Conservation (phyloP, 2,329 filamentous ascomycete genomes). For the Stachybotrys echinatus region DNA sequence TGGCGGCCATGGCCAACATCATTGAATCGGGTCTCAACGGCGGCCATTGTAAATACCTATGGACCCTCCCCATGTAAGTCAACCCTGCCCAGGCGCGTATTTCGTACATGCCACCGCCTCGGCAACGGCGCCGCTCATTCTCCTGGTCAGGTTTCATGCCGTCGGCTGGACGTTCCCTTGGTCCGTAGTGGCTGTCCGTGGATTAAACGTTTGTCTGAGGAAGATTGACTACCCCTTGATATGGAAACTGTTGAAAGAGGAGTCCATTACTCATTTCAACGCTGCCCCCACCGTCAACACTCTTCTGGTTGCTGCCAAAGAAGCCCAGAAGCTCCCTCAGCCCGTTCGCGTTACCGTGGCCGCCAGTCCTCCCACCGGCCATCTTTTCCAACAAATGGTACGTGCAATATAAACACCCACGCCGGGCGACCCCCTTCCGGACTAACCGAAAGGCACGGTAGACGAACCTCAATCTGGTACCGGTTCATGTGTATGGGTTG, state of each 20-base stretch:
- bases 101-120: neutral
- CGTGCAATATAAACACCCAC: neutral
- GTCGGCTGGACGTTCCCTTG: conserved; percentile 85
- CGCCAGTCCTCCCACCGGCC: conserved; percentile 81
- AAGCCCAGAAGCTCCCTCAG: conserved; percentile 64
- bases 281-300: conserved; percentile 97
- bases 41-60: conserved; percentile 75
- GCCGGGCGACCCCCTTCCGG: no score
- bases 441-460: conserved; percentile 12
- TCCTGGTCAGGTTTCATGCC: conserved; percentile 52
- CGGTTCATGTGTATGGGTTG: conserved; percentile 89
- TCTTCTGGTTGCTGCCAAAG: conserved; percentile 72
- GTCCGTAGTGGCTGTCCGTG: conserved; percentile 86
- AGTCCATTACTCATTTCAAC: conserved; percentile 90
- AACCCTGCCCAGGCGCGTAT: conserved; percentile 6
- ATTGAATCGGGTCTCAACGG: conserved; percentile 81
- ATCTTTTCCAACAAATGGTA: conserved; percentile 92
- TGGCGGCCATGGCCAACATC: conserved; percentile 79
- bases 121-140: conserved; percentile 1
- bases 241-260: conserved; percentile 81
- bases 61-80: conserved; percentile 88
- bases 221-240: conserved; percentile 95
- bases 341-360: conserved; percentile 87
- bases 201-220: conserved; percentile 90
- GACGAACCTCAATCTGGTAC: conserved; percentile 69